phyloP scores from a whole-genome alignment of 2,329 filamentous ascomycete species.

The Trichoderma sp. region DNA sequence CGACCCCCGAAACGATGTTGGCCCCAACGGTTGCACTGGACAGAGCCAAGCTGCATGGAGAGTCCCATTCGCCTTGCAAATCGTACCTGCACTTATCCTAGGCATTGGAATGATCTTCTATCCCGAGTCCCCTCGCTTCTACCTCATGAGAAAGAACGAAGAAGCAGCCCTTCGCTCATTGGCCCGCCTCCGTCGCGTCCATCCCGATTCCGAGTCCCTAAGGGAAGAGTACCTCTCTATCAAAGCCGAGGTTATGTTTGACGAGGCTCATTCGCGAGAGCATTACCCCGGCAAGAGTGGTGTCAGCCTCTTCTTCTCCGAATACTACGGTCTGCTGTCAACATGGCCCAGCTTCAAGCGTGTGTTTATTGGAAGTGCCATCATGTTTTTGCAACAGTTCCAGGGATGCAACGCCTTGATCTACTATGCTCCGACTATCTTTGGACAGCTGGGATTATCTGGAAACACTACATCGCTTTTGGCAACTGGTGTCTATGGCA shows the following conservation, averaged over 20 bases:
- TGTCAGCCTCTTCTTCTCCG: slow-evolving; percentile 31
- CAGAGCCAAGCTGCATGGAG: slow-evolving; percentile 46
- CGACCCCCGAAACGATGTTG: slow-evolving; percentile 43
- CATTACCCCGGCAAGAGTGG: slow-evolving; percentile 33
- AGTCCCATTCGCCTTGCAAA: slow-evolving; percentile 50
- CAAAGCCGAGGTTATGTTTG: slow-evolving; percentile 39
- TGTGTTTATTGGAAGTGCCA: slow-evolving; percentile 51
- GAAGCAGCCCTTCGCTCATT: slow-evolving; percentile 33
- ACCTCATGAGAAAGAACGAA: slow-evolving; percentile 33
- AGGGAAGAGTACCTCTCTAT: slow-evolving; percentile 37
- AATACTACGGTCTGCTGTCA: slow-evolving; percentile 34
- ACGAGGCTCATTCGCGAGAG: slow-evolving; percentile 31
- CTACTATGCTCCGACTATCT: slow-evolving; percentile 49
- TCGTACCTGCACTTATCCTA: slow-evolving; percentile 56
- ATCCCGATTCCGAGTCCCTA: slow-evolving; percentile 32
- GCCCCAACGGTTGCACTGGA: slow-evolving; percentile 41
- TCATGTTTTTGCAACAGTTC: slow-evolving; percentile 57
- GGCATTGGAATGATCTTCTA: slow-evolving; percentile 55
- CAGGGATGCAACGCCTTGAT: slow-evolving; percentile 48
- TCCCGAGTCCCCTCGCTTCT: slow-evolving; percentile 37
- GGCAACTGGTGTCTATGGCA: slow-evolving; percentile 57
- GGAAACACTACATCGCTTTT: slow-evolving; percentile 46
- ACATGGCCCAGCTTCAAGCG: slow-evolving; percentile 38
- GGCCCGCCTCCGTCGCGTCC: slow-evolving; percentile 34
- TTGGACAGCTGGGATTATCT: slow-evolving; percentile 42